Percentiles rank a stretch among this genome's conserved stretches.
Evolutionary conservation across 768 basidiomycete species (phyloP).

Genomic region (Lyophyllum decastes): DNA sequence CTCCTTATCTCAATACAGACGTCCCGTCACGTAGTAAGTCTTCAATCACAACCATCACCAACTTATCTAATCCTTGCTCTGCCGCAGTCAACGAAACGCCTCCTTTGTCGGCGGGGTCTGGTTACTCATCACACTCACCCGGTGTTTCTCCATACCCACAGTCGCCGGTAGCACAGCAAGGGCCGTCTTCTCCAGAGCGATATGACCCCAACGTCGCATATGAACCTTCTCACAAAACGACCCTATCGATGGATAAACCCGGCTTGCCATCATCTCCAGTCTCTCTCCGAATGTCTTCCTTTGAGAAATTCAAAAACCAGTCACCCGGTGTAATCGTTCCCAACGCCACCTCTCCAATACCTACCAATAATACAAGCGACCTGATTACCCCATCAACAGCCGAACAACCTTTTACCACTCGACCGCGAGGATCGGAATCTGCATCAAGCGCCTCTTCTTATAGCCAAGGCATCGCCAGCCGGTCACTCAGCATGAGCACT

Average conservation of each 20-base stretch:
- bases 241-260: constrained; percentile 7
- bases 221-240: constrained; percentile 5
- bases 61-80: constrained; percentile 1
- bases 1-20: constrained; percentile 50
- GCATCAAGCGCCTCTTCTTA: constrained; percentile 14
- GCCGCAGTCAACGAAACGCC: constrained; percentile 37
- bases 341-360: constrained; percentile 8
- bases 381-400: constrained; percentile 20
- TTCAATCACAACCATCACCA: constrained; percentile 9
- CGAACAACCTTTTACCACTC: constrained; percentile 8
- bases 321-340: constrained; percentile 25
- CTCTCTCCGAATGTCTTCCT: constrained; percentile 49
- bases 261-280: constrained; percentile 24
- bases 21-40: constrained; percentile 42
- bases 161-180: constrained; percentile 24
- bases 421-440: constrained; percentile 4
- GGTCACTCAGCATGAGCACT: constrained; percentile 16
- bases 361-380: constrained; percentile 10
- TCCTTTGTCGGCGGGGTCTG: constrained; percentile 50
- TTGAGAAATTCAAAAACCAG: constrained; percentile 54
- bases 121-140: constrained; percentile 46
- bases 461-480: constrained; percentile 7
- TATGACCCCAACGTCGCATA: constrained; percentile 3
- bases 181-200: constrained; percentile 19
- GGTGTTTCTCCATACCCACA: constrained; percentile 42